These are phyloP conservation scores for Rhodamnia argentea DNA, from an alignment of 345 rosid genomes.

Conservation along the genomic window DNA sequence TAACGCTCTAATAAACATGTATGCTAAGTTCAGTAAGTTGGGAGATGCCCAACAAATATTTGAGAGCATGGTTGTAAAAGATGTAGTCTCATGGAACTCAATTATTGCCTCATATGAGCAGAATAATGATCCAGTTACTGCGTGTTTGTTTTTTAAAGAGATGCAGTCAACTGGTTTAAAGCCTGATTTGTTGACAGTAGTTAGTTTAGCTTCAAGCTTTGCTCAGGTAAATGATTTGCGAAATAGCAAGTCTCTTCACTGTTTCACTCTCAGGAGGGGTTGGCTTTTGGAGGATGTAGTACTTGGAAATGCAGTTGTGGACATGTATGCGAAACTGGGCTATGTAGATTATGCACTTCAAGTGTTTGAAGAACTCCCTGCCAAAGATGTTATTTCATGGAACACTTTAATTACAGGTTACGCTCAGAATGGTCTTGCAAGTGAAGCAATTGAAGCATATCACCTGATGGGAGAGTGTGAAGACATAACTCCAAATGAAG, in stretches of 20 bases:
- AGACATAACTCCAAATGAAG: conserved; percentile 3
- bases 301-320: conserved; percentile 20
- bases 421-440: conserved; percentile 9
- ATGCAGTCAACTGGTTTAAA: conserved; percentile 3
- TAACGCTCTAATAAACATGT: conserved; percentile 33
- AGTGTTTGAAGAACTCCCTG: conserved; percentile 8
- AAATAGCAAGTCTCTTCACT: conserved; percentile 3
- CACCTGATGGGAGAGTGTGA: conserved; percentile 1
- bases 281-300: conserved; percentile 12
- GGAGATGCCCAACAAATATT: conserved; percentile 13
- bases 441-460: conserved; percentile 6
- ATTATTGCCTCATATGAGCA: conserved; percentile 21
- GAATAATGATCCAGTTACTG: conserved; percentile 6
- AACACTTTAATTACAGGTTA: conserved; percentile 14
- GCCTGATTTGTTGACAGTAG: conserved; percentile 7
- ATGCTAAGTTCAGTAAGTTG: conserved; percentile 22
- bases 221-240: not conserved
- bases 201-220: conserved; percentile 7
- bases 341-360: not conserved
- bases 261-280: conserved; percentile 2
- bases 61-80: conserved; percentile 15
- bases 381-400: conserved; percentile 12
- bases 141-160: conserved; percentile 1
- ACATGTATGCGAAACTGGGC: conserved; percentile 15
- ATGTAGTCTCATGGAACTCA: conserved; percentile 38